These are phyloP conservation scores for Apophysomyces trapeziformis DNA, from an alignment of 371 early-diverging fungal species.

Conservation along the genomic window DNA sequence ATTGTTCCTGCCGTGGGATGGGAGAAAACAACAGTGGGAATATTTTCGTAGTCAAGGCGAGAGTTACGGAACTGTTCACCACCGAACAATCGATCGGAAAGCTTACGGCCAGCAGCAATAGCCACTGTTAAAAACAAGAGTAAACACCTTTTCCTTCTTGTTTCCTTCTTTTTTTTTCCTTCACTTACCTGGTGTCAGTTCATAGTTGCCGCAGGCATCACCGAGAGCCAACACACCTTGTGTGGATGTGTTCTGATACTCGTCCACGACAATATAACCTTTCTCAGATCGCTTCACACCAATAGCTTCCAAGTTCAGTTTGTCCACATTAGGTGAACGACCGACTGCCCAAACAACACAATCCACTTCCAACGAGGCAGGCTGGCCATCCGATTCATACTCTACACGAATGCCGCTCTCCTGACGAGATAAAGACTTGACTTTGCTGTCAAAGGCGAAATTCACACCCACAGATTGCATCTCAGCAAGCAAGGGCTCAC, in stretches of 20 bases:
- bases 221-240: slow-evolving; percentile 88
- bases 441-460: slow-evolving; percentile 71
- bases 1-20: slow-evolving; percentile 91
- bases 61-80: slow-evolving; percentile 63
- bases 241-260: slow-evolving; percentile 85
- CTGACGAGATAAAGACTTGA: slow-evolving; percentile 51
- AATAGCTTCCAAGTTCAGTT: slow-evolving; percentile 70
- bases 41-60: slow-evolving; percentile 88
- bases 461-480: slow-evolving; percentile 75
- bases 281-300: slow-evolving; percentile 67
- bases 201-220: slow-evolving; percentile 89
- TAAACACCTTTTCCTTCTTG: background rate
- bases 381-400: slow-evolving; percentile 46
- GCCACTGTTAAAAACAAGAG: slow-evolving; percentile 58
- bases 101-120: slow-evolving; percentile 91
- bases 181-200: slow-evolving; percentile 88
- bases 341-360: slow-evolving; percentile 89
- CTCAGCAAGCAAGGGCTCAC: slow-evolving; percentile 79
- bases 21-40: slow-evolving; percentile 97
- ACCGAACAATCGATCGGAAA: slow-evolving; percentile 93
- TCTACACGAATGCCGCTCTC: slow-evolving; percentile 42
- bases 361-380: slow-evolving; percentile 60
- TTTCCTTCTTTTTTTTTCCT: too few relatives aligned
- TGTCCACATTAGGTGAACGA: slow-evolving; percentile 73
- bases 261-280: slow-evolving; percentile 82